Conservation (phyloP, 768 basidiomycete species). For the Candolleomyces aberdarensis region DNA sequence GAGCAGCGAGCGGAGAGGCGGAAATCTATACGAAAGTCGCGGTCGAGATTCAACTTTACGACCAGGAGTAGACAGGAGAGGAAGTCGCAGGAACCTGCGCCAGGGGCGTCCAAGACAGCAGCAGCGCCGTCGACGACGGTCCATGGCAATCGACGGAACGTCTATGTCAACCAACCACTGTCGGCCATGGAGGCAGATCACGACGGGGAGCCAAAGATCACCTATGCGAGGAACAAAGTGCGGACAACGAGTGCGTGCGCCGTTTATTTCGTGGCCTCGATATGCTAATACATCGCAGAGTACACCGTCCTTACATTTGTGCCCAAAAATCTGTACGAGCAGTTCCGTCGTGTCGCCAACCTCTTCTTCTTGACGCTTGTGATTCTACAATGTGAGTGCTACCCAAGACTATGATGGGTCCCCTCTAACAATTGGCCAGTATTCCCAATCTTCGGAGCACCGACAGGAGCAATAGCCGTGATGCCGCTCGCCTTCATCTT, state of each 20-base stretch:
- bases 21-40: conserved; percentile 45
- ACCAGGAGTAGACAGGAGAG: conserved; percentile 34
- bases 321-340: conserved; percentile 93
- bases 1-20: conserved; percentile 68
- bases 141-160: conserved; percentile 59
- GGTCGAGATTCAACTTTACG: conserved; percentile 58
- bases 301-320: conserved; percentile 90
- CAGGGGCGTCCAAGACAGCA: conserved; percentile 20
- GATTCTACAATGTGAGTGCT: conserved; percentile 64
- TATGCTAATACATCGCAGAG: conserved; percentile 43
- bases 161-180: conserved; percentile 78
- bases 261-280: background rate
- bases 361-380: conserved; percentile 88
- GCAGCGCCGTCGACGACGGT: conserved; percentile 34
- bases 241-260: conserved; percentile 78
- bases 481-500: conserved; percentile 88
- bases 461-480: conserved; percentile 76
- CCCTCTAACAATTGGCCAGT: conserved; percentile 40
- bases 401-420: background rate
- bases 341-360: conserved; percentile 92
- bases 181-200: conserved; percentile 62
- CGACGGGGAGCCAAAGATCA: conserved; percentile 70
- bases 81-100: conserved; percentile 33
- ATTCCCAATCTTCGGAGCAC: conserved; percentile 89
- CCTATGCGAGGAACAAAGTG: conserved; percentile 93